Base-by-base conservation (phyloP, 768 basidiomycete genomes). In the Lactifluus volemus region DNA sequence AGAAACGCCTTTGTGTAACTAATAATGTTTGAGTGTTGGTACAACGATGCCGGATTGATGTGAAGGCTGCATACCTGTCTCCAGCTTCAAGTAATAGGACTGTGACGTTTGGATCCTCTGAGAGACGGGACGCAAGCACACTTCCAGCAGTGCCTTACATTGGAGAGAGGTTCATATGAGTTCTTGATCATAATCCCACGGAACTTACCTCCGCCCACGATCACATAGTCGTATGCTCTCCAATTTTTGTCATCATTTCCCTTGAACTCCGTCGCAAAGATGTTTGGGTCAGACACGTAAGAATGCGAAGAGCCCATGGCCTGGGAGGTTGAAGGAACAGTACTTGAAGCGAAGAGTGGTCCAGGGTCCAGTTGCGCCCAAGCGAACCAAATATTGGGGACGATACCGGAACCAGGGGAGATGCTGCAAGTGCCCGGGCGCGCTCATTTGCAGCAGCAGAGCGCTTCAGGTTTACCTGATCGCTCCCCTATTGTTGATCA, bases 71-170 rank as follows among this genome's bases (percentile, higher is more conserved):
- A 29, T 49, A 84, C 86, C 86, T 88, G 58, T 73, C 73, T 6
- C 85, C 85, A 14, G 84, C 79, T 69, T 86, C 85, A 1, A 86
- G 69, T 1, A 86, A 68, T 10, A 85, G 72, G 30, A 86, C 81
- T 0, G 76, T 74, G 10, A 82, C 69, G 5, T 72, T 71, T 0
- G 82, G 79, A 59, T 84, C 77, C 68, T 85, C 85, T 4, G 77
- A 79, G 15, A 86, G 69, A 17, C 85, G 77, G 1, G 82, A 73
- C 12, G 84, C 85, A 11, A 85, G 74, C 12, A 80, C 84, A 63
- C 82, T 84, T 17, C 85, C 85, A 4, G 83, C 77, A 4, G 83
- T 84, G 11, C 84, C 84, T 81, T 57, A 15, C 61, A 67, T 29
- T 39, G 10, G 14, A 15, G 17, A 42, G 17, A 0, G 5, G n/a